A percentile compares a stretch with the other conserved stretches of the same genome.
phyloP scores from a whole-genome alignment of 768 basidiomycete species.

The Gymnopilus junonius region DNA sequence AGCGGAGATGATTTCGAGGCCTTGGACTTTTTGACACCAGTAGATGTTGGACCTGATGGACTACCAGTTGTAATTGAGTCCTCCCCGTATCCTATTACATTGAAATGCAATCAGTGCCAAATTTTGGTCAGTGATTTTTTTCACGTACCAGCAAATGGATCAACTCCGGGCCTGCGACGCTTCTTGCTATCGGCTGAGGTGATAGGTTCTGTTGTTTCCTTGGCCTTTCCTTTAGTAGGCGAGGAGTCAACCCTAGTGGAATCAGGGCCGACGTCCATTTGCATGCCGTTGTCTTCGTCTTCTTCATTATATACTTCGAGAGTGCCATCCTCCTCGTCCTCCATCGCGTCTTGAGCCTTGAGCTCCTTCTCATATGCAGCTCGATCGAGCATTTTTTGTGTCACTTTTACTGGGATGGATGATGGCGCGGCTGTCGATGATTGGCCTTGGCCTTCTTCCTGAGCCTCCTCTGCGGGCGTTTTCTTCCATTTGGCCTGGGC shows the following conservation, averaged over 20 bases:
- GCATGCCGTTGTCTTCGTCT: constrained; percentile 21
- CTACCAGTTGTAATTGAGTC: constrained; percentile 14
- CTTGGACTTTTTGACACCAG: constrained; percentile 15
- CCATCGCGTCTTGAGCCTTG: constrained; percentile 50
- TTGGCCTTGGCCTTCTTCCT: constrained; percentile 15
- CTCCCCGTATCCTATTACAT: constrained; percentile 40
- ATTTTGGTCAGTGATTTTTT: neutral
- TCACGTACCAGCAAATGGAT: constrained; percentile 67
- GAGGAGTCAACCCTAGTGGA: neutral
- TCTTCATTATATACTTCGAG: constrained; percentile 46
- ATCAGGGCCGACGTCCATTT: constrained; percentile 10
- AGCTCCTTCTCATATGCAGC: constrained; percentile 64
- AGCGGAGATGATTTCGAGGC: constrained; percentile 8
- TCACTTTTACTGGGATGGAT: constrained; percentile 58
- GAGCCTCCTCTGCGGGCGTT: constrained; percentile 36
- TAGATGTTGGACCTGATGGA: neutral
- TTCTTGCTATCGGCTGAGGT: constrained; percentile 19
- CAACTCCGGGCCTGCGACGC: constrained; percentile 56
- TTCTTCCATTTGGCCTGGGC: constrained; percentile 56
- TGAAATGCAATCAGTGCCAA: neutral
- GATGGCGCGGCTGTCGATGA: constrained; percentile 24
- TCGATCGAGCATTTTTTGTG: constrained; percentile 75
- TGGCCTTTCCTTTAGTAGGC: constrained; percentile 26
- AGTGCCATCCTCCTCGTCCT: constrained; percentile 42
- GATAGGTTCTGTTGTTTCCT: constrained; percentile 8